Percentiles rank a stretch among this genome's conserved stretches.
phyloP scores from a whole-genome alignment of 495 filamentous ascomycete genomes.

The Friedmanniomyces simplex region DNA sequence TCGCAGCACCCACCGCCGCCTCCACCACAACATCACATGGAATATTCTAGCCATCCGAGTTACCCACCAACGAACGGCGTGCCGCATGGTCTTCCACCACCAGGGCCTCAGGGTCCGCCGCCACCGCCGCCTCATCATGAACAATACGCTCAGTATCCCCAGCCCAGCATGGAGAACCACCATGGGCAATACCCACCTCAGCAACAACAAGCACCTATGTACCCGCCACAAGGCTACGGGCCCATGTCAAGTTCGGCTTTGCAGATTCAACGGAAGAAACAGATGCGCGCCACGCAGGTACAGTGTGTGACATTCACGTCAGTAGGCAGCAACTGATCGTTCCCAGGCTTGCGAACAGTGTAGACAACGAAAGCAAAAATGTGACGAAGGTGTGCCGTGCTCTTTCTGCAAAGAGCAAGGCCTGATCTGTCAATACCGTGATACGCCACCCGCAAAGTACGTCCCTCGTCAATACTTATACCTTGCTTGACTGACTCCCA shows the following conservation, averaged over 20 bases:
- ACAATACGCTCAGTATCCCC: constrained; percentile 8
- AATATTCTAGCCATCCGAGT: constrained; percentile 10
- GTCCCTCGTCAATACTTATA: constrained; percentile 19
- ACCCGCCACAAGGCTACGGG: constrained; percentile 7
- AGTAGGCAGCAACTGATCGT: not conserved
- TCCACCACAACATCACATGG: constrained; percentile 4
- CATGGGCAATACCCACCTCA: constrained; percentile 1
- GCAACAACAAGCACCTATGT: constrained; percentile 8
- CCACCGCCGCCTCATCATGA: constrained; percentile 8
- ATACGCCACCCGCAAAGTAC: constrained; percentile 58
- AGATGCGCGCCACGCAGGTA: constrained; percentile 32
- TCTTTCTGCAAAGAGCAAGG: constrained; percentile 43
- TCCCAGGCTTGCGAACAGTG: constrained; percentile 60
- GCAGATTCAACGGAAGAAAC: constrained; percentile 23
- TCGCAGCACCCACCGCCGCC: constrained; percentile 7
- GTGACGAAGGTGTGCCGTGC: constrained; percentile 46
- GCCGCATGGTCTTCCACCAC: constrained; percentile 11
- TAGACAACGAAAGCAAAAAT: constrained; percentile 59
- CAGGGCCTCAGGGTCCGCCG: not conserved
- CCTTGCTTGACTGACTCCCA: constrained; percentile 19
- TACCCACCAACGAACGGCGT: constrained; percentile 17
- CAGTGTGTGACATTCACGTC: not conserved
- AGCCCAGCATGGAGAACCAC: constrained; percentile 6
- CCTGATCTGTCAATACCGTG: constrained; percentile 53
- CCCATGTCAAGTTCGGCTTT: constrained; percentile 1